Evolutionary conservation across 805 yeast species (phyloP), one percentile per base, ranked within the genome.

Genomic region (Schwanniomyces vanrijiae): DNA sequence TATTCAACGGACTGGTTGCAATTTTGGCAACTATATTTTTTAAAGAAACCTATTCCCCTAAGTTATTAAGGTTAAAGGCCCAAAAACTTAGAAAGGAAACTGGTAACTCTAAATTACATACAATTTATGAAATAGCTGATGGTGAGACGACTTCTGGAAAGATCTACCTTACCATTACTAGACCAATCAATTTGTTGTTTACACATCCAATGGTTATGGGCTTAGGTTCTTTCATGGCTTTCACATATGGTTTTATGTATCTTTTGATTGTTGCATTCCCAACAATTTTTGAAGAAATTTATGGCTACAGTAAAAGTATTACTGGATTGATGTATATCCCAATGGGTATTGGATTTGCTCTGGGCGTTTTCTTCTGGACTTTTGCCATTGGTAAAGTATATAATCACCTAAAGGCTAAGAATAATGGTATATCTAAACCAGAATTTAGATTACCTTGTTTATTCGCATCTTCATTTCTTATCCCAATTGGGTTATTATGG

Each of bases 231-330:
- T 71, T 68, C 51, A 66, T 71, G 73, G 75, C 75, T 2, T 66
- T 71, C 52, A 62, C 65, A 9, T 70, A 71, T 48, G 74, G 73
- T n/a, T 68, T 70, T 48, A 60, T 71, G 66, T 71, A 71, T 51
- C 52, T 70, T 47, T 67, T 71, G 73, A 61, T 71, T 39, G 68
- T 68, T 8, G 65, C 75, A 2, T 70, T 68, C 50, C 76, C 74
- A 2, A 47, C 56, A 8, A 65, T 71, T 1, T 71, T 57, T 46
- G 47, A 55, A 14, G 54, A 59, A 1, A 52, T 55, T 5, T 71
- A 71, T 47, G 73, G 72, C 1, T 69, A 65, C 48, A 48, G 54
- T n/a, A 62, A 59, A 19, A 61, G 64, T 10, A 55, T 60, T 5
- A 54, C 66, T 10, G 71, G 75, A 3, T 58, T 71, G 18, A 70